Evolutionary conservation across 2,329 filamentous ascomycete genomes (phyloP).

Genomic region (Chaetomiaceae sp.): DNA sequence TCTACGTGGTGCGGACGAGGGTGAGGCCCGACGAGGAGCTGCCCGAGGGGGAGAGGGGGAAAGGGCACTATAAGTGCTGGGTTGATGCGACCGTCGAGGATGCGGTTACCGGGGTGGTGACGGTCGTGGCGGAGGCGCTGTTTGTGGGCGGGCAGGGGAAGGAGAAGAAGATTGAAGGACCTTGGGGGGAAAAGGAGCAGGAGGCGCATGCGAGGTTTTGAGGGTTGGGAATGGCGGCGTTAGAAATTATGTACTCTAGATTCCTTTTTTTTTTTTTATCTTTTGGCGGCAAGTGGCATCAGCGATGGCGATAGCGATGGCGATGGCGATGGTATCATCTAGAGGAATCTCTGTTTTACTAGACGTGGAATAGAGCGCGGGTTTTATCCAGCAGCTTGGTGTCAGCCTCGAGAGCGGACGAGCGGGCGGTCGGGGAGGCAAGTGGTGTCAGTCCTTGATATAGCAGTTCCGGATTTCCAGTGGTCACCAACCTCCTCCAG

Average conservation of each 20-base stretch:
- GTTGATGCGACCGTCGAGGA: constrained; percentile 54
- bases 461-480: not conserved
- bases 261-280: too few relatives aligned
- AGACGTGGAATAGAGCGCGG: too few relatives aligned
- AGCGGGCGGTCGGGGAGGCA: too few relatives aligned
- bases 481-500: not conserved
- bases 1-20: constrained; percentile 57
- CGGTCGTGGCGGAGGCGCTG: constrained; percentile 54
- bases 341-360: too few relatives aligned
- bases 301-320: not conserved
- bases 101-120: constrained; percentile 48
- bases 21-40: constrained; percentile 36
- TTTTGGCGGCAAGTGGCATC: not conserved
- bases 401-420: too few relatives aligned
- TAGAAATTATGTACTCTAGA: not conserved
- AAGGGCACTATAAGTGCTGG: constrained; percentile 43
- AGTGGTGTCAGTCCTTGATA: not conserved
- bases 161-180: constrained; percentile 33
- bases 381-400: not conserved
- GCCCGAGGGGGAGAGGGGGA: constrained; percentile 28
- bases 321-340: not conserved
- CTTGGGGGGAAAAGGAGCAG: constrained; percentile 4
- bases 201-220: constrained; percentile 18
- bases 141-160: constrained; percentile 52
- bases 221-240: not conserved